These are phyloP conservation scores for Trichothecium sympodiale DNA, from an alignment of 2,329 filamentous ascomycete genomes.

Conservation along the genomic window DNA sequence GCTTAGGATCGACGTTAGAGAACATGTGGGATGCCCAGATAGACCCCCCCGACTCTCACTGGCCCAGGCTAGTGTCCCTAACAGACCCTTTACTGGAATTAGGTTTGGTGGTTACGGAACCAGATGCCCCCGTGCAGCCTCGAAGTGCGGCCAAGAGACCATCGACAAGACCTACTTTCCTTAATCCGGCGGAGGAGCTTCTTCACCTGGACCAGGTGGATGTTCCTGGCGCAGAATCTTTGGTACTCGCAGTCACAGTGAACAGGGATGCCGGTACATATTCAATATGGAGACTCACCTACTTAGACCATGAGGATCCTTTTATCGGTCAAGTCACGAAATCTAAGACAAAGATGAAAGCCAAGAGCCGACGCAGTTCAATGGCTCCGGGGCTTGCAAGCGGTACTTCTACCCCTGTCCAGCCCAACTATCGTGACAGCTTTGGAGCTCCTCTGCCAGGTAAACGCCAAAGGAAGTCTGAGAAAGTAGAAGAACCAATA, in stretches of 20 bases:
- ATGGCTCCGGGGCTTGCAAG: conserved; percentile 60
- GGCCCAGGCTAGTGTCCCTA: conserved; percentile 70
- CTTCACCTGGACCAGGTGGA: conserved; percentile 65
- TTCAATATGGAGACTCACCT: conserved; percentile 75
- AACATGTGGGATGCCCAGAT: conserved; percentile 45
- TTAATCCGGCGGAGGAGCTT: conserved; percentile 72
- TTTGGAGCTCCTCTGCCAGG: conserved; percentile 50
- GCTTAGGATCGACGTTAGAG: conserved; percentile 41
- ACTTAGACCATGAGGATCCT: conserved; percentile 56
- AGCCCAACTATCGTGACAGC: conserved; percentile 63
- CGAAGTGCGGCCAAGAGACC: conserved; percentile 16
- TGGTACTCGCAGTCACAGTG: conserved; percentile 70
- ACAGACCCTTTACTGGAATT: conserved; percentile 80
- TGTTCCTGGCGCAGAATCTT: conserved; percentile 40
- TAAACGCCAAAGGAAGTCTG: conserved; percentile 41
- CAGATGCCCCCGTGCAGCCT: conserved; percentile 24
- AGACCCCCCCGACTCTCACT: conserved; percentile 44
- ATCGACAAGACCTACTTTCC: conserved; percentile 36
- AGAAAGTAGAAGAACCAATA: conserved; percentile 38
- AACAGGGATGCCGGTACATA: conserved; percentile 69
- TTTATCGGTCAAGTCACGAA: conserved; percentile 24
- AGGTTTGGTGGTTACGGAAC: conserved; percentile 62
- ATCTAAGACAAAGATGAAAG: conserved; percentile 27
- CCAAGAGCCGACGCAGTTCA: conserved; percentile 47
- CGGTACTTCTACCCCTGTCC: conserved; percentile 67